These are phyloP conservation scores for Capsicum rhomboideum DNA, from an alignment of 257 asterid genomes.

Conservation along the genomic window DNA sequence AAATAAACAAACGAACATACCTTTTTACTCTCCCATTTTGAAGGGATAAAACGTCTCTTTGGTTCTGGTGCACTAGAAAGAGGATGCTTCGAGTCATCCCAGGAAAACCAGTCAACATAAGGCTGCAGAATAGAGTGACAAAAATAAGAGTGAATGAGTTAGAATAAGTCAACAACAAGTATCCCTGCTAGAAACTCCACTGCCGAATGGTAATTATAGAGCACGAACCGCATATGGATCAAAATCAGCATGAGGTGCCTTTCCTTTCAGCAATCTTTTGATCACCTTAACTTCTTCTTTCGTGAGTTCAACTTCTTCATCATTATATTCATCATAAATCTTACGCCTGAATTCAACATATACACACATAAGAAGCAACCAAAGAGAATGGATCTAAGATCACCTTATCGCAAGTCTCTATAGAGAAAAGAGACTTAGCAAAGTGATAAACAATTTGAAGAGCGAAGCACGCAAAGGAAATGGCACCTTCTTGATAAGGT, in stretches of 20 bases:
- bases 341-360: constrained; percentile 54
- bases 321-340: constrained; percentile 76
- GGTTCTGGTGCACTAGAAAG: constrained; percentile 95
- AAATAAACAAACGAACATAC: constrained; percentile 12
- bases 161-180: constrained; percentile 1
- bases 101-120: constrained; percentile 74
- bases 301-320: constrained; percentile 84
- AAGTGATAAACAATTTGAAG: neutral
- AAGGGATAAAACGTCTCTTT: constrained; percentile 91
- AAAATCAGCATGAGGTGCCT: constrained; percentile 92
- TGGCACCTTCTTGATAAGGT: neutral
- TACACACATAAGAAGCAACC: neutral
- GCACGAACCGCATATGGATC: constrained; percentile 80
- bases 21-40: constrained; percentile 88
- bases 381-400: constrained; percentile 6
- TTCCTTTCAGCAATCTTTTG: constrained; percentile 61
- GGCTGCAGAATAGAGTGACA: constrained; percentile 37
- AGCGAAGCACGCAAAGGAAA: neutral
- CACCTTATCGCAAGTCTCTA: neutral
- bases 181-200: constrained; percentile 1
- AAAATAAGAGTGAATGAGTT: neutral
- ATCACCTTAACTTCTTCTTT: constrained; percentile 58
- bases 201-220: neutral
- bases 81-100: constrained; percentile 81
- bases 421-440: neutral